Conservation (phyloP, 2,329 filamentous ascomycete genomes). For the Colletotrichum lentis region DNA sequence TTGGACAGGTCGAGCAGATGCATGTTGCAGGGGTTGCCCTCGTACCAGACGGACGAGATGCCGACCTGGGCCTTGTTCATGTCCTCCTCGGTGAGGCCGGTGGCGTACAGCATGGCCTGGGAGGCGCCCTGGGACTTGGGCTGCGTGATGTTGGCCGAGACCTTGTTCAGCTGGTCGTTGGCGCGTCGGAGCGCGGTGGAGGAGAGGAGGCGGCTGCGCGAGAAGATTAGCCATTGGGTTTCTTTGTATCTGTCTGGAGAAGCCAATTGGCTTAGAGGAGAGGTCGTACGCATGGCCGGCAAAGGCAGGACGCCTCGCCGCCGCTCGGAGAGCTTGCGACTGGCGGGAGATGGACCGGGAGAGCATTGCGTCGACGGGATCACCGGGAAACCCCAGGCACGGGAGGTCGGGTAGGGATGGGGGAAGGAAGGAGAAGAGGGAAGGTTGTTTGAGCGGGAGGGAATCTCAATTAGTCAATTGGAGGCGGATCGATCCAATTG, state of each 20-base stretch:
- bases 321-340: conserved; percentile 41
- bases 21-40: conserved; percentile 99
- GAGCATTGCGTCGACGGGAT: conserved; percentile 39
- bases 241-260: neutral
- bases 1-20: conserved; percentile 90
- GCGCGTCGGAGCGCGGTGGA: conserved; percentile 57
- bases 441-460: no score
- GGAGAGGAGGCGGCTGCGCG: conserved; percentile 59
- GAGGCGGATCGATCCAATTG: conserved; percentile 10
- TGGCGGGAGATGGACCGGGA: conserved; percentile 37
- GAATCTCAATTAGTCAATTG: no score
- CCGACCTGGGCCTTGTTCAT: conserved; percentile 98
- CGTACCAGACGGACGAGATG: conserved; percentile 98
- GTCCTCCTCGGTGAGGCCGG: conserved; percentile 83
- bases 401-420: conserved; percentile 4
- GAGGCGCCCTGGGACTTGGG: conserved; percentile 98
- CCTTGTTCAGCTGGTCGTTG: conserved; percentile 77
- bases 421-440: conserved; percentile 3
- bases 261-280: neutral
- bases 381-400: conserved; percentile 15
- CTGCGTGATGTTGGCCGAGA: conserved; percentile 88
- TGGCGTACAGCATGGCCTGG: conserved; percentile 98
- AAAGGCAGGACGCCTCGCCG: conserved; percentile 38
- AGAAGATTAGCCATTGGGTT: conserved; percentile 26
- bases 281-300: conserved; percentile 40